Base-by-base conservation (phyloP, 1,284 basidiomycete species). In the Boletus mariae region DNA sequence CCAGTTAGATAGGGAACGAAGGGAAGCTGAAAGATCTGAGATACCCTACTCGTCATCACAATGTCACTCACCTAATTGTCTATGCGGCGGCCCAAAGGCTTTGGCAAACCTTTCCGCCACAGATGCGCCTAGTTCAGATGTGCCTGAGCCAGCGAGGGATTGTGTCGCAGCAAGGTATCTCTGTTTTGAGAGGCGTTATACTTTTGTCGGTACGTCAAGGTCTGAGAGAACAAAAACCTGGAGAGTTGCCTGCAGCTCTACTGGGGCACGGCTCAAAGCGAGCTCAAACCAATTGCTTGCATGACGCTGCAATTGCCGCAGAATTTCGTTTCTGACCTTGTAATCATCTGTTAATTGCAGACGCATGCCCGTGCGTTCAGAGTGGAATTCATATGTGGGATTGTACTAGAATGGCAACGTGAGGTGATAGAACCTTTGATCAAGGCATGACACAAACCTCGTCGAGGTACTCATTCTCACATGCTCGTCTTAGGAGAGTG, bases 301-400 rank as follows among this genome's bases (percentile, higher is more conserved):
- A 59, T 90, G 85, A 12, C 79, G 76, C 59, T 92, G 83, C 46
- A 98, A 71, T 56, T 87, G 82, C 20, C 78, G 76, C 2, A 95
- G 78, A 61, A 98, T 92, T 46, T 94, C 86, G 60, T 93, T 92
- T 48, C 97, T 84, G 35, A 88, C 83, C 56, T 79, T 76, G 67
- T 96, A 98, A 68, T 89, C 89, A 67, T 98, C 97, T 2, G 90
- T 87, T 23, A 99, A 74, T 57, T 92, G 83, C 35, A 99, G 74
- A 13, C 80, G 84, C 59, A 98, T 80, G 42, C 79, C 80, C 49
- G 83, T 82, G 61, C 88, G 80, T 46, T 89, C 84, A 1, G 96
- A 98, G 54, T 77, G 74, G 71, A 91, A 98, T 59, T 87, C 82
- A 68, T 92, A 94, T 26, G 80, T 74, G 1, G 96, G 94, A 55